A percentile compares a stretch with the other conserved stretches of the same genome.
phyloP scores from a whole-genome alignment of 306 rosid species.

The Ochetophila trinervis region DNA sequence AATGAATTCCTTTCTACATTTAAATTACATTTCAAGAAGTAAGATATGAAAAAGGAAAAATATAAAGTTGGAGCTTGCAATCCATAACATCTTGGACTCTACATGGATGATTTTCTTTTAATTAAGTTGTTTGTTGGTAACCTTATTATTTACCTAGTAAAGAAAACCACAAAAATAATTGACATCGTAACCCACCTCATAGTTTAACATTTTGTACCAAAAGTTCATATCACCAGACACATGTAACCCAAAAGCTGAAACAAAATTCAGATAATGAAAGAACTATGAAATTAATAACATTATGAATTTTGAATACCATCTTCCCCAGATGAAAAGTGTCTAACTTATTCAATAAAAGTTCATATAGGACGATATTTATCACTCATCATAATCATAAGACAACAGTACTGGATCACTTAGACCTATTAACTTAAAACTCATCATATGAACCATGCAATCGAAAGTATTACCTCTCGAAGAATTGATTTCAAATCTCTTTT shows the following conservation, averaged over 20 bases:
- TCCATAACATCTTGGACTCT: too few species aligned
- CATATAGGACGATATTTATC: not conserved
- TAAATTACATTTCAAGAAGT: not conserved
- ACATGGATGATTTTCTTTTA: too few species aligned
- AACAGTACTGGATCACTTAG: not conserved
- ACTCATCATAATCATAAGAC: not conserved
- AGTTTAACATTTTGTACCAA: too few species aligned
- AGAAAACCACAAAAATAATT: too few species aligned
- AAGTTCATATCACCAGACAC: too few species aligned
- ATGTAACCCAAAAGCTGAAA: not conserved
- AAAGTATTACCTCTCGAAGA: slow-evolving; percentile 45
- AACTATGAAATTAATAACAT: not conserved
- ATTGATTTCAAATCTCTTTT: slow-evolving; percentile 40
- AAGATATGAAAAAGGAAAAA: too few species aligned
- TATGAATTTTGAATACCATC: not conserved
- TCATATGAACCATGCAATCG: slow-evolving; percentile 7
- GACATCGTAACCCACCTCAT: too few species aligned
- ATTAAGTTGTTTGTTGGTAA: too few species aligned
- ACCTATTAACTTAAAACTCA: not conserved
- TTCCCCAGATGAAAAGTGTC: not conserved
- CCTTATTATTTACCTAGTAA: too few species aligned
- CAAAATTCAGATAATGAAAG: not conserved
- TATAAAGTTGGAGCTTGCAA: too few species aligned
- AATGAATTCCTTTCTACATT: slow-evolving; percentile 6
- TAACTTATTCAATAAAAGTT: not conserved